Conservation (phyloP, 1,284 basidiomycete genomes). For the Peniophora sp. region DNA sequence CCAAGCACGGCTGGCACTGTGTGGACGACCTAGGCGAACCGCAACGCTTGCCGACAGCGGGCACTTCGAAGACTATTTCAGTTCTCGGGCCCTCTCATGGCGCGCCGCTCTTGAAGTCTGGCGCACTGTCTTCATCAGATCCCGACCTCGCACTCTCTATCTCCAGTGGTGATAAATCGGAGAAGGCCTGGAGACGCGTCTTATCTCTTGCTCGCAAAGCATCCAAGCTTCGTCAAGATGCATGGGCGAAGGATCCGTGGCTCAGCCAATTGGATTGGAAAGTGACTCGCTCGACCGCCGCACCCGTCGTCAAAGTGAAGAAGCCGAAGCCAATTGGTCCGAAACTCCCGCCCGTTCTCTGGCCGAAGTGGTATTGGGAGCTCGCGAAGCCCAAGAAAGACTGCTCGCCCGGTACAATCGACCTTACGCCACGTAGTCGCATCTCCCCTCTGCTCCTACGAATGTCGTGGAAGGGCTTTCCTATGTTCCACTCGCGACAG, state of each 20-base stretch:
- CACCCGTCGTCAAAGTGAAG: conserved; percentile 13
- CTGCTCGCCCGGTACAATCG: conserved; percentile 59
- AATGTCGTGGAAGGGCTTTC: conserved; percentile 84
- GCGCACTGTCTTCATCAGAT: conserved; percentile 29
- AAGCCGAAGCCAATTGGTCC: conserved; percentile 8
- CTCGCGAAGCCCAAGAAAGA: conserved; percentile 66
- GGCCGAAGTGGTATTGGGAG: conserved; percentile 98
- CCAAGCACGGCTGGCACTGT: conserved; percentile 65
- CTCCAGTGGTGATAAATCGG: conserved; percentile 26
- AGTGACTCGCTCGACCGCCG: conserved; percentile 5
- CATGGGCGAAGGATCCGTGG: conserved; percentile 42
- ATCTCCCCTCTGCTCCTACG: conserved; percentile 82
- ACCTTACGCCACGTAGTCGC: conserved; percentile 82
- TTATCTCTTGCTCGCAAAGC: conserved; percentile 27
- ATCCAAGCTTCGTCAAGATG: conserved; percentile 12
- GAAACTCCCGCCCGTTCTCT: conserved; percentile 42
- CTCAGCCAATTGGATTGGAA: conserved; percentile 65
- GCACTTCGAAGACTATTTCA: conserved; percentile 29
- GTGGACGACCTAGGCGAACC: conserved; percentile 24
- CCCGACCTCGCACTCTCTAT: conserved; percentile 34
- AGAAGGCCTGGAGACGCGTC: conserved; percentile 24
- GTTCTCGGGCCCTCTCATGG: conserved; percentile 37
- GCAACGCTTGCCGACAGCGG: conserved; percentile 27
- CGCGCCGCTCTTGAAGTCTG: conserved; percentile 28
- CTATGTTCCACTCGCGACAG: conserved; percentile 80